Evolutionary conservation across 2,329 filamentous ascomycete species (phyloP).

Genomic region (Penicillium sp.): DNA sequence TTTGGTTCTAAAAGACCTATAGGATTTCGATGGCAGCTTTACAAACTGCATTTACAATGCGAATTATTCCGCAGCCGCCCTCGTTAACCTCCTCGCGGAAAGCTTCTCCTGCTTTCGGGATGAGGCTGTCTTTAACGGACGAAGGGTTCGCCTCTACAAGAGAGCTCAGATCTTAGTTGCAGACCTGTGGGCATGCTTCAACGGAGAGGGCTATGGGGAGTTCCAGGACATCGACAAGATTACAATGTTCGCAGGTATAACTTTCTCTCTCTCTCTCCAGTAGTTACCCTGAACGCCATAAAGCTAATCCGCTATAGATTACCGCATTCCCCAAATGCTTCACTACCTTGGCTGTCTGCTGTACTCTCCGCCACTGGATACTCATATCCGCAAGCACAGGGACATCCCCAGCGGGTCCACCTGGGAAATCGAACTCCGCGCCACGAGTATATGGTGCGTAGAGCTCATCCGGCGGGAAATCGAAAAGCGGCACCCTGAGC

Average conservation of each 20-base stretch:
- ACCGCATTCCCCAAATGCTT: constrained; percentile 92
- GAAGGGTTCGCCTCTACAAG: constrained; percentile 83
- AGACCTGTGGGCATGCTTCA: constrained; percentile 95
- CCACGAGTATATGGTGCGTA: constrained; percentile 95
- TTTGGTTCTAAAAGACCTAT: constrained; percentile 19
- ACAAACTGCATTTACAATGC: constrained; percentile 74
- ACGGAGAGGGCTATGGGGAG: constrained; percentile 75
- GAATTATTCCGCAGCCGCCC: constrained; percentile 75
- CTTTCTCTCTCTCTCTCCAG: too few relatives aligned
- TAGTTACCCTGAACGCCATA: neutral
- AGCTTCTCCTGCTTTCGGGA: constrained; percentile 89
- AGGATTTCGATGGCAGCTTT: constrained; percentile 79
- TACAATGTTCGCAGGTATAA: constrained; percentile 85
- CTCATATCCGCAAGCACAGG: constrained; percentile 68
- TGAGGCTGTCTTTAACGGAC: constrained; percentile 74
- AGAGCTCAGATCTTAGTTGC: constrained; percentile 95
- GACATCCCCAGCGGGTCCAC: constrained; percentile 71
- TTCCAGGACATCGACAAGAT: constrained; percentile 94
- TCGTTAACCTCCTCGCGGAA: constrained; percentile 84
- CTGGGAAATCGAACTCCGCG: constrained; percentile 88
- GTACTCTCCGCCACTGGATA: constrained; percentile 80
- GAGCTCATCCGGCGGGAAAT: constrained; percentile 88
- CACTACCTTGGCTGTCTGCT: constrained; percentile 79
- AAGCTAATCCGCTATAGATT: constrained; percentile 61
- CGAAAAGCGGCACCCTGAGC: constrained; percentile 69